phyloP scores from a whole-genome alignment of 1,139 yeast species.

The Diutina pseudorugosa region DNA sequence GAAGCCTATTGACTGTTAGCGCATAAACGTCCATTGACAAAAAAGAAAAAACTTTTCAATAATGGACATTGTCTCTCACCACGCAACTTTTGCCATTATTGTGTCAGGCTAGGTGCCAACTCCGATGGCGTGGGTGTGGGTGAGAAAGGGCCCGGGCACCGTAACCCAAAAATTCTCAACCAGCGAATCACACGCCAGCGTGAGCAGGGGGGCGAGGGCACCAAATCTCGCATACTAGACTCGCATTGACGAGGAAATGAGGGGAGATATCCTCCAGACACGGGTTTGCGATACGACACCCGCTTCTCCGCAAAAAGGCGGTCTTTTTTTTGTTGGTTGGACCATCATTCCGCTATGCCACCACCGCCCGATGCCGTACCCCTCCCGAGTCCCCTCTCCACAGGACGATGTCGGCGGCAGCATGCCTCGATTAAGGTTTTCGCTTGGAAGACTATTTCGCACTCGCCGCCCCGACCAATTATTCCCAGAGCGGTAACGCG shows the following conservation, averaged over 20 bases:
- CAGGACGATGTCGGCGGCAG: not conserved
- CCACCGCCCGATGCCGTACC: too few relatives aligned
- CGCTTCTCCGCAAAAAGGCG: not conserved
- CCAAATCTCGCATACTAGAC: not conserved
- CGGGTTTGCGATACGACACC: not conserved
- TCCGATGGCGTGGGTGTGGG: not conserved
- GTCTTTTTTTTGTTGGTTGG: not conserved
- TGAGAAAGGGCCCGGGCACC: too few relatives aligned
- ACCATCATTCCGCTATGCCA: too few relatives aligned
- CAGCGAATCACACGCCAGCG: not conserved
- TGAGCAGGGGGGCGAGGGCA: not conserved
- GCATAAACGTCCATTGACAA: too few relatives aligned
- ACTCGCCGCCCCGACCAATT: not conserved
- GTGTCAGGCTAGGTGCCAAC: not conserved
- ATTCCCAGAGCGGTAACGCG: not conserved
- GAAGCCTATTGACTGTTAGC: too few relatives aligned
- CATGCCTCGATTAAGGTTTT: not conserved
- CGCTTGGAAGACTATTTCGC: not conserved
- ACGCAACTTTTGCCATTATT: not conserved
- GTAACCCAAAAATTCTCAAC: not conserved
- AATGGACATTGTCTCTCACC: not conserved
- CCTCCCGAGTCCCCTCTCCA: too few relatives aligned
- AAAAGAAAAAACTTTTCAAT: not conserved
- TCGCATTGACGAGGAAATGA: not conserved
- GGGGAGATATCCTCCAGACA: not conserved